phyloP scores from a whole-genome alignment of 164 flowering plant genomes.

The Nymphaea thermarum region DNA sequence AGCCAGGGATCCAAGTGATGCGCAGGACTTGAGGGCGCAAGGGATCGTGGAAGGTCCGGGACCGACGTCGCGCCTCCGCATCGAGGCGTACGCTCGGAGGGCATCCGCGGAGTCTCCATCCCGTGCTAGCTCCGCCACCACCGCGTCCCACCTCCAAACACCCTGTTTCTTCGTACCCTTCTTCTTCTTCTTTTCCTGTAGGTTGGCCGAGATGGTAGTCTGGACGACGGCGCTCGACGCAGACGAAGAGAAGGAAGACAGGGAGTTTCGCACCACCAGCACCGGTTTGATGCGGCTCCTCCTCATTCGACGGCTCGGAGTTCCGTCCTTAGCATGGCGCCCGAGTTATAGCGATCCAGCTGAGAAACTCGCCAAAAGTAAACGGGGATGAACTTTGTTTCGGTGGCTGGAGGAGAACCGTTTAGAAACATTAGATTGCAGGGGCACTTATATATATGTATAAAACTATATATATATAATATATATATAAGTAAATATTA shows the following conservation, averaged over 20 bases:
- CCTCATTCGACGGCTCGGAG: not conserved
- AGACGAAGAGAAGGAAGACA: not conserved
- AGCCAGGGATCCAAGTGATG: constrained; percentile 36
- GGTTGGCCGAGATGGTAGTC: not conserved
- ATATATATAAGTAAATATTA: too few relatives aligned
- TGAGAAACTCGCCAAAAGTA: too few relatives aligned
- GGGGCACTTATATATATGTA: too few relatives aligned
- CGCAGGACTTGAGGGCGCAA: constrained; percentile 69
- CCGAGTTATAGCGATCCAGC: too few relatives aligned
- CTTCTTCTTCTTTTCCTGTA: not conserved
- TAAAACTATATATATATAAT: too few relatives aligned
- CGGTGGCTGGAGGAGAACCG: too few relatives aligned
- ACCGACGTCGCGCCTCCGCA: constrained; percentile 43
- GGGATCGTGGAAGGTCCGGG: constrained; percentile 67
- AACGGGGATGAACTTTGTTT: too few relatives aligned
- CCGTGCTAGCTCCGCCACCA: constrained; percentile 72
- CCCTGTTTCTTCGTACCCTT: not conserved
- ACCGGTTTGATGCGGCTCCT: not conserved
- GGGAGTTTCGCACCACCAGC: not conserved
- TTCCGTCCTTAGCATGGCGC: not conserved
- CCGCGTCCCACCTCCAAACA: constrained; percentile 69
- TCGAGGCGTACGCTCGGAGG: constrained; percentile 56
- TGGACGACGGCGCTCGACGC: not conserved
- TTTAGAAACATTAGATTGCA: too few relatives aligned
- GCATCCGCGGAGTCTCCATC: constrained; percentile 58